A percentile compares a stretch with the other conserved stretches of the same genome.
Conservation (phyloP, 2,329 filamentous ascomycete species). For the Colletotrichum liaoningense region DNA sequence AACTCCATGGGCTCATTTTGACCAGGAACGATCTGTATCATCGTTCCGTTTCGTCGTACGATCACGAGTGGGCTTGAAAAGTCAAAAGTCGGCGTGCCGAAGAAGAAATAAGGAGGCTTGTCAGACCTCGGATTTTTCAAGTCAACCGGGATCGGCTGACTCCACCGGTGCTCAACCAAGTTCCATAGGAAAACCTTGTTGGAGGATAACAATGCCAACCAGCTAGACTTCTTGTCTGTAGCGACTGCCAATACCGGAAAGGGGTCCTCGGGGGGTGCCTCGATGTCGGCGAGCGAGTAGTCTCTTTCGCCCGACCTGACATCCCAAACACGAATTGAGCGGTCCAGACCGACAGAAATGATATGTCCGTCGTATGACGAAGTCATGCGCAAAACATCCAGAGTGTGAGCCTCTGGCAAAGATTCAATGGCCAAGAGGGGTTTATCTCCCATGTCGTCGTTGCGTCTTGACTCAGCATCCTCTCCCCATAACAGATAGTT, state of each 20-base stretch:
- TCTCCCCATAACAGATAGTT: constrained; percentile 80
- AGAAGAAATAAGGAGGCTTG: constrained; percentile 72
- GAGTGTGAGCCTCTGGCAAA: constrained; percentile 70
- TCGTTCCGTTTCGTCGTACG: constrained; percentile 71
- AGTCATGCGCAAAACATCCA: constrained; percentile 76
- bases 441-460: constrained; percentile 58
- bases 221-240: constrained; percentile 72
- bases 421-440: constrained; percentile 70
- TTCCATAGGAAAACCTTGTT: constrained; percentile 73
- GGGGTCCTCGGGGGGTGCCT: constrained; percentile 53
- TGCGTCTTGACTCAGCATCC: constrained; percentile 56
- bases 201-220: constrained; percentile 74
- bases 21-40: constrained; percentile 68
- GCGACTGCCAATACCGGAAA: constrained; percentile 73
- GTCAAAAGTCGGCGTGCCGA: constrained; percentile 56
- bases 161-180: constrained; percentile 67
- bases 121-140: constrained; percentile 68
- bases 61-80: constrained; percentile 64
- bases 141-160: constrained; percentile 64
- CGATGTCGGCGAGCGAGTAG: constrained; percentile 55
- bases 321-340: constrained; percentile 75
- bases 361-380: constrained; percentile 73
- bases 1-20: constrained; percentile 55
- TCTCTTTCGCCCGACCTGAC: constrained; percentile 56
- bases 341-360: constrained; percentile 77